These are phyloP conservation scores for Neurospora sp. DNA, from an alignment of 495 filamentous ascomycete species.

Conservation along the genomic window DNA sequence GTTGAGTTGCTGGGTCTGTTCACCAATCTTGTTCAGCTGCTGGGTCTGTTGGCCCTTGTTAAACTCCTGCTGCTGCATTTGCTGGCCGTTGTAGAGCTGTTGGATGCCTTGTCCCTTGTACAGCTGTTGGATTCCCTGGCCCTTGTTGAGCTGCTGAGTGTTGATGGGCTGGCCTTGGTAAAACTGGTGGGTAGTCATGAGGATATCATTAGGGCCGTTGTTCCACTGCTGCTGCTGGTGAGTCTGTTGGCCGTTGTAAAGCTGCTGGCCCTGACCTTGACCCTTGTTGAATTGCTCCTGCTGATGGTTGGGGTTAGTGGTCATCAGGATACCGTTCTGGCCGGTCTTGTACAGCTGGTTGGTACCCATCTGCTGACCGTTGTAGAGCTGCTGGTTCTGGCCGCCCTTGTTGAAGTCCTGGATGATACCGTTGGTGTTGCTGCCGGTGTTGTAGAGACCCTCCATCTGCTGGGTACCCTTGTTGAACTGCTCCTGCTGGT, in stretches of 20 bases:
- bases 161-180: not conserved
- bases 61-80: not conserved
- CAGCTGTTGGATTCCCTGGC: not conserved
- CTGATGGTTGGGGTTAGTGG: not conserved
- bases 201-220: not conserved
- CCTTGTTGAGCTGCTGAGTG: not conserved
- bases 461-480: not conserved
- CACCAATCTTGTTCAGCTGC: not conserved
- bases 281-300: not conserved
- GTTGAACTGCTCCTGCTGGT: not conserved
- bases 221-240: not conserved
- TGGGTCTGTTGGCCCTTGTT: not conserved
- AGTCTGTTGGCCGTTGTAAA: not conserved
- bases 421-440: not conserved
- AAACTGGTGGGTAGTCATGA: not conserved
- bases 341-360: not conserved
- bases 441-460: not conserved
- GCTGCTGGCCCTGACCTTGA: not conserved
- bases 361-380: not conserved
- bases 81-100: not conserved
- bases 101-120: not conserved
- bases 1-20: not conserved
- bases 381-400: not conserved
- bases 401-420: not conserved
- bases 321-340: not conserved